These are phyloP conservation scores for Globisporangium orthogonon DNA, from an alignment of 352 stramenopile species.

Conservation along the genomic window DNA sequence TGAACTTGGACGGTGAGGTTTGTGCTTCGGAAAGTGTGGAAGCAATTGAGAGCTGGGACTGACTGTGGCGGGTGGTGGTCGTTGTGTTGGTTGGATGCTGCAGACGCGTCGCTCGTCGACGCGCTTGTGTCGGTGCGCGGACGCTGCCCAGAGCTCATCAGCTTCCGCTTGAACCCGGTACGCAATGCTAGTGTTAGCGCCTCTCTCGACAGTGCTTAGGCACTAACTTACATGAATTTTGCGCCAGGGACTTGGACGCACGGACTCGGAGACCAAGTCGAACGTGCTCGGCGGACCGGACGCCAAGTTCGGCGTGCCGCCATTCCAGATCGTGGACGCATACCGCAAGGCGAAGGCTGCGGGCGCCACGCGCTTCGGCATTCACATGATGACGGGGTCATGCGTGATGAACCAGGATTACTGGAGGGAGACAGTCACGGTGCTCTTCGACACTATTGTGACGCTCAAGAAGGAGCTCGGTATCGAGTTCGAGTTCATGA, in stretches of 20 bases:
- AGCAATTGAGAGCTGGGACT: background rate
- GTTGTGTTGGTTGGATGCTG: background rate
- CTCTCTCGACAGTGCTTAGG: too few relatives aligned
- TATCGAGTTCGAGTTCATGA: conserved; percentile 91
- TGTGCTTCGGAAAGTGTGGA: background rate
- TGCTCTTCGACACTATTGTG: conserved; percentile 81
- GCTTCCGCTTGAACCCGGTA: conserved; percentile 81
- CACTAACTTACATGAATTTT: background rate
- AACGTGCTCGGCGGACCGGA: conserved; percentile 85
- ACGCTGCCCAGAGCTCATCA: conserved; percentile 80
- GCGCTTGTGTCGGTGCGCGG: conserved; percentile 55
- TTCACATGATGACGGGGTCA: conserved; percentile 91
- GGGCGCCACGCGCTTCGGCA: conserved; percentile 81
- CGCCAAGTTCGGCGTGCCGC: conserved; percentile 86
- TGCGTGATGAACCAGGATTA: conserved; percentile 88
- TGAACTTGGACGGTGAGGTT: conserved; percentile 59
- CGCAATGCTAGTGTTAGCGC: background rate
- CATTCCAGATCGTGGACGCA: conserved; percentile 85
- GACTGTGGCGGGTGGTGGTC: background rate
- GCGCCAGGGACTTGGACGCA: conserved; percentile 61
- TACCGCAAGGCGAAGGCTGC: conserved; percentile 77
- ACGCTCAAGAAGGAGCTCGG: conserved; percentile 67
- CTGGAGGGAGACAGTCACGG: conserved; percentile 84
- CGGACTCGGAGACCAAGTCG: conserved; percentile 85
- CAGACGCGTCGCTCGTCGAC: conserved; percentile 79